phyloP scores from a whole-genome alignment of 208 protist genomes.

The Leishmania arabica region DNA sequence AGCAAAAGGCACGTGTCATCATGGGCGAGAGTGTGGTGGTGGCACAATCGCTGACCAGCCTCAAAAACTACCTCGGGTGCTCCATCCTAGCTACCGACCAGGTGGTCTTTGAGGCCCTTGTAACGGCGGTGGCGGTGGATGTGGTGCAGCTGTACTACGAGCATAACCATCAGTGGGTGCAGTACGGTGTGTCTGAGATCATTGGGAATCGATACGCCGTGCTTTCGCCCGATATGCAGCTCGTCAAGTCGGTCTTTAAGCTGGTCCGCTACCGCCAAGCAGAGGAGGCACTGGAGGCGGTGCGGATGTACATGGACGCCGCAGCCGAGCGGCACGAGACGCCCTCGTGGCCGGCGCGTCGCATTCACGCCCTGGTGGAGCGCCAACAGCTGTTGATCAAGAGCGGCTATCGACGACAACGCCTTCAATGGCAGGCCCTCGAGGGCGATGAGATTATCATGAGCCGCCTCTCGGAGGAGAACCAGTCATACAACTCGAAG shows the following conservation, averaged over 20 bases:
- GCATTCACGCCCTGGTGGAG: conserved; percentile 29
- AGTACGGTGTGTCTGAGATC: conserved; percentile 45
- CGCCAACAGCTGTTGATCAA: conserved; percentile 32
- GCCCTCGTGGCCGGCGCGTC: conserved; percentile 40
- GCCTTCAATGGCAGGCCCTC: conserved; percentile 35
- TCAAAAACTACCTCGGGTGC: conserved; percentile 36
- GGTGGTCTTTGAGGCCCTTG: conserved; percentile 37
- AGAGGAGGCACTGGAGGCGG: conserved; percentile 28
- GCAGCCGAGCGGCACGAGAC: conserved; percentile 2
- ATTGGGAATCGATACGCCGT: conserved; percentile 19
- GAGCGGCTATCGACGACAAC: conserved; percentile 38
- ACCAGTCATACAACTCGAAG: not conserved
- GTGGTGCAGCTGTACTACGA: conserved; percentile 42
- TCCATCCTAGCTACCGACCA: conserved; percentile 49
- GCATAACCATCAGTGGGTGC: conserved; percentile 24
- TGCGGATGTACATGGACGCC: conserved; percentile 24
- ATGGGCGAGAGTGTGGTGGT: conserved; percentile 43
- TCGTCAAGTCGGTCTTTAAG: conserved; percentile 44
- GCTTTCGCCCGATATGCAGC: conserved; percentile 22
- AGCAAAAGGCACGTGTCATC: conserved; percentile 56
- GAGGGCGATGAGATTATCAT: conserved; percentile 41
- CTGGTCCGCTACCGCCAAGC: conserved; percentile 42
- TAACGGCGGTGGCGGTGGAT: conserved; percentile 46
- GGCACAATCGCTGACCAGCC: conserved; percentile 30
- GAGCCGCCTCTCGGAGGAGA: conserved; percentile 14